Conservation (phyloP, 768 basidiomycete genomes). For the Pleurotus platypus region DNA sequence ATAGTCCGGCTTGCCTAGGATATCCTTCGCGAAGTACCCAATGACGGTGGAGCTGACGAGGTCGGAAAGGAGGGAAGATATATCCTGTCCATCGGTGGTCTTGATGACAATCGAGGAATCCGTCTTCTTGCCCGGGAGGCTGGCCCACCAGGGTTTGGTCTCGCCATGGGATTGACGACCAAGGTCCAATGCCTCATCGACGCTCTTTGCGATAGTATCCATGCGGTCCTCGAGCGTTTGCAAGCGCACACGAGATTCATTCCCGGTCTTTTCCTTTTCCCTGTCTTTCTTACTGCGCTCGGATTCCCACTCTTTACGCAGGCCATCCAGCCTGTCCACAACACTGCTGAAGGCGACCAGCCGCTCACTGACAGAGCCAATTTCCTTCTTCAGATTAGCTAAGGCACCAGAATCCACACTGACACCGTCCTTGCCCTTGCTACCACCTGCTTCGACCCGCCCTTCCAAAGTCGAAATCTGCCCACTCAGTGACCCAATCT, state of each 20-base stretch:
- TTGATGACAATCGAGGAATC: slow-evolving; percentile 59
- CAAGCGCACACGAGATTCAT: slow-evolving; percentile 53
- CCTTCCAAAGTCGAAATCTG: slow-evolving; percentile 22
- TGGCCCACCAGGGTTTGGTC: slow-evolving; percentile 69
- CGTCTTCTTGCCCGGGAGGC: slow-evolving; percentile 39
- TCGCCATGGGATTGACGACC: slow-evolving; percentile 39
- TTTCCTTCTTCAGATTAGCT: slow-evolving; percentile 1
- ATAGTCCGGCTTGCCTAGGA: slow-evolving; percentile 78
- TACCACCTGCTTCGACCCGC: slow-evolving; percentile 14
- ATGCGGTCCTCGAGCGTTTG: slow-evolving; percentile 61
- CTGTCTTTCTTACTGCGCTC: neutral
- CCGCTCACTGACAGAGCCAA: neutral
- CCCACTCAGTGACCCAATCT: slow-evolving; percentile 16
- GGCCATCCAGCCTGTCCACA: neutral
- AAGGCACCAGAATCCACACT: neutral
- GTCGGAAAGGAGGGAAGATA: slow-evolving; percentile 62
- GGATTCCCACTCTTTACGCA: neutral
- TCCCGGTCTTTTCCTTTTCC: slow-evolving; percentile 33
- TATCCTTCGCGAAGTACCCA: slow-evolving; percentile 66
- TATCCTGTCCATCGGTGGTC: slow-evolving; percentile 69
- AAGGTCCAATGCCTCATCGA: slow-evolving; percentile 71
- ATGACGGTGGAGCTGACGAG: slow-evolving; percentile 78
- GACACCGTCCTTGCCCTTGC: slow-evolving; percentile 9
- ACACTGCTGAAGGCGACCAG: neutral
- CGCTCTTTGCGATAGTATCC: slow-evolving; percentile 54